Evolutionary conservation across 208 protist species (phyloP), one percentile per base, ranked within the genome.

Genomic region (Acanthamoeba healyi): DNA sequence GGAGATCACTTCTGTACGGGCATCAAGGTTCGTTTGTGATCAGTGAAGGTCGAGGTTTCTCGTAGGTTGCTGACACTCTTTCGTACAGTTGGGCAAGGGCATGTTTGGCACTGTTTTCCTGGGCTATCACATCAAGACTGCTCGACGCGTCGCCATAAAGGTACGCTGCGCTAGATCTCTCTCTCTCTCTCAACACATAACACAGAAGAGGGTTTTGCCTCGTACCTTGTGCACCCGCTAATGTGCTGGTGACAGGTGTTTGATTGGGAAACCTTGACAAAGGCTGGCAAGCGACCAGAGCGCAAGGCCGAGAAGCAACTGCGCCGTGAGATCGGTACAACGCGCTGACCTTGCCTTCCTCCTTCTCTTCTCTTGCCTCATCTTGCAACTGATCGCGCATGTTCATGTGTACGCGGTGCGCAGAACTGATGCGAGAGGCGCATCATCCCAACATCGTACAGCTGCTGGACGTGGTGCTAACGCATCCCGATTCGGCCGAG

Each of bases 1-100:
- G 84, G 84, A 3, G 84, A 91, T 32, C 44, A 72, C 40, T 74
- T 91, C 40, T 91, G 84, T 36, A 91, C 84, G 29, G 84, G 84
- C 29, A 72, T 91, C 65, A 74, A 74, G 65, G 61, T 65, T 5
- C 49, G n/a, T n/a, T n/a, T n/a, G n/a, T n/a, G n/a, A n/a, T n/a
- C n/a, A n/a, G n/a, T n/a, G n/a, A n/a, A n/a, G n/a, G n/a, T n/a
- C n/a, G n/a, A n/a, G n/a, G n/a, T n/a, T n/a, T n/a, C n/a, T n/a
- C n/a, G n/a, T n/a, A n/a, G n/a, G n/a, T n/a, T n/a, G n/a, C n/a
- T n/a, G n/a, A n/a, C n/a, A n/a, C n/a, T n/a, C n/a, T n/a, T 19
- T 3, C 49, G 14, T 19, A 19, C 61, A 70, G 61, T 32, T 86
- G 49, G 77, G 77, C 0, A 86, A 86, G 49, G 77, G 77, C 40